These are phyloP conservation scores for Pythium utonaiense DNA, from an alignment of 352 stramenopile genomes.

Conservation along the genomic window DNA sequence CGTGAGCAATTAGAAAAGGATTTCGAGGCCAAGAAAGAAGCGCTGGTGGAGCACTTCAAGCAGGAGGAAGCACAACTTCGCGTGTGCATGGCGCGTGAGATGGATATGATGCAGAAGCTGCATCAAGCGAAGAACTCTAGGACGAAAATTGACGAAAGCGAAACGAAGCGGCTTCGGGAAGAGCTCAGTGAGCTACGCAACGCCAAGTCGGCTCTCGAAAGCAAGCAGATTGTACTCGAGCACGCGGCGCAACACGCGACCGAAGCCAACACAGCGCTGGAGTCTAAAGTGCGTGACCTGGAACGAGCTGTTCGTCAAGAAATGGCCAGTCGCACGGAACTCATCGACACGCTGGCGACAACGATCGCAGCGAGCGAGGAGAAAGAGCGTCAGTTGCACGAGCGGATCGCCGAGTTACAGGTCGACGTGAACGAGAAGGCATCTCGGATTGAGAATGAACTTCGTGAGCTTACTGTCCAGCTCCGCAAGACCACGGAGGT, in stretches of 20 bases:
- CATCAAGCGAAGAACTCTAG: conserved; percentile 51
- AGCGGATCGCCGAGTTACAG: conserved; percentile 42
- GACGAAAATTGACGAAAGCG: conserved; percentile 62
- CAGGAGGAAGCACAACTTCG: conserved; percentile 62
- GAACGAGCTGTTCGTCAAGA: conserved; percentile 54
- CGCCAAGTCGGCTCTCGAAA: conserved; percentile 42
- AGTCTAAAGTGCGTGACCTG: conserved; percentile 48
- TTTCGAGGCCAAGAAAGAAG: conserved; percentile 55
- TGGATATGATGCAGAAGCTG: conserved; percentile 70
- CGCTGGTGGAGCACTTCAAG: conserved; percentile 63
- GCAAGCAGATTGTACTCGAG: conserved; percentile 40
- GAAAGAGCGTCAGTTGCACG: conserved; percentile 43
- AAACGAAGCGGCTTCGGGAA: conserved; percentile 47
- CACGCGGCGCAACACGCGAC: conserved; percentile 34
- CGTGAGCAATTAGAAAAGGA: conserved; percentile 51
- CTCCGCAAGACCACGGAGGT: conserved; percentile 70
- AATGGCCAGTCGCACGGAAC: conserved; percentile 57
- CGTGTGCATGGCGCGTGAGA: conserved; percentile 48
- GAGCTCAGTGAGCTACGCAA: conserved; percentile 34
- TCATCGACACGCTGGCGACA: conserved; percentile 67
- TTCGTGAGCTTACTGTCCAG: conserved; percentile 48
- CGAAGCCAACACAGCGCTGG: conserved; percentile 33
- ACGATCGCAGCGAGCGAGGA: conserved; percentile 55
- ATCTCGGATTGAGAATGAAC: conserved; percentile 54
- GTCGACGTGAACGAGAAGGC: conserved; percentile 63